Conservation (phyloP, 2,329 filamentous ascomycete genomes). For the Neonectria sp. region DNA sequence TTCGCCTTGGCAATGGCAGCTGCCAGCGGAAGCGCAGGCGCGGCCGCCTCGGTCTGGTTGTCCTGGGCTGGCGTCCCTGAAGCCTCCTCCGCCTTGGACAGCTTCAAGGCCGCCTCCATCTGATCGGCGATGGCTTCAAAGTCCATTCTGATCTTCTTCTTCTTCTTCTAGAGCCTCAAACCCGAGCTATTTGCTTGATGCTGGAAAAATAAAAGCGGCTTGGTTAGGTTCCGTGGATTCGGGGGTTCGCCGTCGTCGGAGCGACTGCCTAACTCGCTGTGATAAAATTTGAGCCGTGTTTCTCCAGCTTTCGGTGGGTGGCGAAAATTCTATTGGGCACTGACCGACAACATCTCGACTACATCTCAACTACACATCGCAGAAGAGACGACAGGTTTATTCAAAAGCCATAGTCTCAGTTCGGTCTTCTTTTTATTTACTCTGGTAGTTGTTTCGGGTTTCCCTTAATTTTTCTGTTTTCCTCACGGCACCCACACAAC, state of each 20-base stretch:
- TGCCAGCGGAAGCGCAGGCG: conserved; percentile 63
- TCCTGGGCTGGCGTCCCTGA: not conserved
- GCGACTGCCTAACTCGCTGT: conserved; percentile 28
- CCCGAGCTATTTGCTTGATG: not conserved
- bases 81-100: conserved; percentile 31
- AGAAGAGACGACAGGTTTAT: not conserved
- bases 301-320: conserved; percentile 45
- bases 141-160: conserved; percentile 50
- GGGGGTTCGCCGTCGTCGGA: conserved; percentile 28
- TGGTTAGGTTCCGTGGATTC: conserved; percentile 12
- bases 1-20: conserved; percentile 53
- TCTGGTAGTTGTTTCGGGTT: not conserved
- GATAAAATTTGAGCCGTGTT: conserved; percentile 42
- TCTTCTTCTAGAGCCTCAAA: not conserved
- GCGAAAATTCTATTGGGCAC: conserved; percentile 47
- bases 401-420: not conserved
- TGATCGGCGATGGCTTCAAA: conserved; percentile 61
- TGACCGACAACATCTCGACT: conserved; percentile 30
- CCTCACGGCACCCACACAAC: too few relatives aligned
- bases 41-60: conserved; percentile 44
- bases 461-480: not conserved
- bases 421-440: not conserved
- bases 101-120: conserved; percentile 54
- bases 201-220: conserved; percentile 19
- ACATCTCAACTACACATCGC: not conserved